These are phyloP conservation scores for barrel medic (Medicago truncatula) DNA, from an alignment of 306 rosid genomes.

Conservation along the genomic window DNA sequence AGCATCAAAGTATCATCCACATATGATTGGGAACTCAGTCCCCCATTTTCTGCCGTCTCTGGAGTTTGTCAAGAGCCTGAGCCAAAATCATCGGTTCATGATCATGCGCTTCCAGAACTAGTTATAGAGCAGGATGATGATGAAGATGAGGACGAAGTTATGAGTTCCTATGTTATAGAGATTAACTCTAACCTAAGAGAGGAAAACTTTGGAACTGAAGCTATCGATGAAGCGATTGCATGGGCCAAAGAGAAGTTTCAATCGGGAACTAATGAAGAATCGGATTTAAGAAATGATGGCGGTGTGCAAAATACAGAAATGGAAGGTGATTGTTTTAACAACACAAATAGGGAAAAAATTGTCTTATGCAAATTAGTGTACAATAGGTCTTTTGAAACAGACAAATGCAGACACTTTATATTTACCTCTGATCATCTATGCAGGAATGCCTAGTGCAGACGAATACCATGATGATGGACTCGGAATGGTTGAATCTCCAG, in stretches of 20 bases:
- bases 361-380: conserved; percentile 2
- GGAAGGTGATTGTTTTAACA: conserved; percentile 56
- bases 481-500: conserved; percentile 46
- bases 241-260: conserved; percentile 93
- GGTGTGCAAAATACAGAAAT: conserved; percentile 47
- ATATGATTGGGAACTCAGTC: conserved; percentile 70
- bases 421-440: conserved; percentile 30
- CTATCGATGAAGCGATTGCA: conserved; percentile 91
- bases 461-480: conserved; percentile 48
- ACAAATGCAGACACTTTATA: conserved; percentile 22
- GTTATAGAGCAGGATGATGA: conserved; percentile 59
- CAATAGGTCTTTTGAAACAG: not conserved
- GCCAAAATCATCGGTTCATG: conserved; percentile 52
- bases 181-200: conserved; percentile 64
- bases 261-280: conserved; percentile 61
- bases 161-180: conserved; percentile 96
- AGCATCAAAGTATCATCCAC: conserved; percentile 60
- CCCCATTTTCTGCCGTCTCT: conserved; percentile 77
- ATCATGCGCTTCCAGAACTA: conserved; percentile 48
- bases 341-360: not conserved
- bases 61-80: conserved; percentile 68
- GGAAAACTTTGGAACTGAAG: conserved; percentile 59
- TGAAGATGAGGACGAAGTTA: conserved; percentile 70
- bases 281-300: conserved; percentile 45
- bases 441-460: conserved; percentile 48